These are phyloP conservation scores for Neophaeococcomyces mojaviensis DNA, from an alignment of 2,329 filamentous ascomycete species.

Conservation along the genomic window DNA sequence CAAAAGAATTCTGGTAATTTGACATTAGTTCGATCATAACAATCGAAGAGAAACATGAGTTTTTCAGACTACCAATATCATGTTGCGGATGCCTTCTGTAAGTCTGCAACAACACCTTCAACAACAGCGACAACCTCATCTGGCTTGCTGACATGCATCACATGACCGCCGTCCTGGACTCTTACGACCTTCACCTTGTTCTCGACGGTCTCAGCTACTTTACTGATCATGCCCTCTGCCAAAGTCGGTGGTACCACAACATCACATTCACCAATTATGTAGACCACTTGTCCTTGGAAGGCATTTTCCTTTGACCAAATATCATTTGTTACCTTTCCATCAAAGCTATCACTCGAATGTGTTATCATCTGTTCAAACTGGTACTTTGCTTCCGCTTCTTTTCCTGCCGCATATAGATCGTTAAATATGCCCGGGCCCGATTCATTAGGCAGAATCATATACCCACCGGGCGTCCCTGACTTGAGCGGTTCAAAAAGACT, in stretches of 20 bases:
- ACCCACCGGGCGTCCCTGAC: background rate
- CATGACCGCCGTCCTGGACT: slow-evolving; percentile 1
- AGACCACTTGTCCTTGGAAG: background rate
- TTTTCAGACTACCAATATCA: no score
- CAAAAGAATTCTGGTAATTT: no score
- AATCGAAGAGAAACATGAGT: no score
- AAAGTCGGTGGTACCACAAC: background rate
- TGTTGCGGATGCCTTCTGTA: no score
- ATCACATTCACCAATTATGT: slow-evolving; percentile 1
- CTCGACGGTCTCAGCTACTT: background rate
- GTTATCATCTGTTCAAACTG: background rate
- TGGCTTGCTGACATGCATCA: background rate
- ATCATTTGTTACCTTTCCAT: slow-evolving; percentile 3
- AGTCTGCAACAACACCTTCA: background rate
- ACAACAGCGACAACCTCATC: background rate
- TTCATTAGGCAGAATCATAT: background rate
- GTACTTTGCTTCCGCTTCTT: background rate
- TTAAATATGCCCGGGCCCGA: background rate
- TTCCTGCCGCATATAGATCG: background rate
- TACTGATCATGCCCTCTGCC: slow-evolving; percentile 2
- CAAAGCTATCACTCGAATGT: slow-evolving; percentile 1
- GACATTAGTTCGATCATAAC: no score
- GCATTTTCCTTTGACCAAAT: background rate
- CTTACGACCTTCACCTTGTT: background rate
- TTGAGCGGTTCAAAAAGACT: background rate